Percentiles rank a stretch among this genome's conserved stretches.
Conservation (phyloP, 1,139 yeast species). For the Lodderomyces orthopsilosis region DNA sequence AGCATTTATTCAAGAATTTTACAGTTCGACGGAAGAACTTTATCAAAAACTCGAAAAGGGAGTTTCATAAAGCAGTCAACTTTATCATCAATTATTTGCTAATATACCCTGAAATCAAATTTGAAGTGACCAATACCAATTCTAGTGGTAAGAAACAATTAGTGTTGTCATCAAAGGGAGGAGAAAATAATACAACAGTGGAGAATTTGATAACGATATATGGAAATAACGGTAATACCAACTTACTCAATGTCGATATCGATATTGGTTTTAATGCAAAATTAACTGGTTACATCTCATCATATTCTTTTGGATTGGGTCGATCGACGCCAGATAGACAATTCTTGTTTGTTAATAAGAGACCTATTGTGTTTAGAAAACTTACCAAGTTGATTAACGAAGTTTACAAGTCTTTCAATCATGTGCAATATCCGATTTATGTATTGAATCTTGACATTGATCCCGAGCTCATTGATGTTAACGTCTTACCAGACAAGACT, state of each 20-base stretch:
- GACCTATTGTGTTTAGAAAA: conserved; percentile 67
- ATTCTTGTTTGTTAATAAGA: conserved; percentile 62
- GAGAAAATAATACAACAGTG: conserved; percentile 23
- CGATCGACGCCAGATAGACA: conserved; percentile 74
- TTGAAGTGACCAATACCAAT: conserved; percentile 54
- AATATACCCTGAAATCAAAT: conserved; percentile 54
- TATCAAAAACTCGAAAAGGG: conserved; percentile 63
- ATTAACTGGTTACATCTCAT: conserved; percentile 65
- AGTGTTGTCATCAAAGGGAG: conserved; percentile 52
- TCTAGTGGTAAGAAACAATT: conserved; percentile 46
- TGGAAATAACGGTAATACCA: conserved; percentile 64
- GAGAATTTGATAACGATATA: conserved; percentile 65
- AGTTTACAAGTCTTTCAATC: conserved; percentile 65
- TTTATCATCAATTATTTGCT: conserved; percentile 69
- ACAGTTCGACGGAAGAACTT: conserved; percentile 79
- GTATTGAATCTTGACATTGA: conserved; percentile 58
- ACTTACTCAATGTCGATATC: conserved; percentile 50
- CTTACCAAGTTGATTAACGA: conserved; percentile 67
- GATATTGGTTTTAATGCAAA: conserved; percentile 24
- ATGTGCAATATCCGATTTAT: conserved; percentile 72
- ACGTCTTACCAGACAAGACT: conserved; percentile 89
- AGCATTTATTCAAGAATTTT: conserved; percentile 55
- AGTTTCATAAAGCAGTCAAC: conserved; percentile 62
- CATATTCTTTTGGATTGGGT: conserved; percentile 67
- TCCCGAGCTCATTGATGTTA: conserved; percentile 63